Evolutionary conservation across 2,329 filamentous ascomycete genomes (phyloP).

Genomic region (Xylaria polymorpha): DNA sequence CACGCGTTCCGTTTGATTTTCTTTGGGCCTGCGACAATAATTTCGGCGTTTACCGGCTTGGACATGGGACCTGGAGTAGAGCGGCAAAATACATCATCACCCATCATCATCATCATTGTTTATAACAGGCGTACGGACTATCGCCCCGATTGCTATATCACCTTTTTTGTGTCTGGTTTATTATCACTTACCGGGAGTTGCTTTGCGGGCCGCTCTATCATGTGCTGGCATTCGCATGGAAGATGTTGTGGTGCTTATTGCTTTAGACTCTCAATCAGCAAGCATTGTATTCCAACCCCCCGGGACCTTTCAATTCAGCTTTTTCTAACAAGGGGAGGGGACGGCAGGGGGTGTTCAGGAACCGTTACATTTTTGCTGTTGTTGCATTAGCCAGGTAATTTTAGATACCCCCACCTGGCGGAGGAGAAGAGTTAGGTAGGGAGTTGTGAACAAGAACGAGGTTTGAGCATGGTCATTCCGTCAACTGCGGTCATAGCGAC

Average conservation of each 20-base stretch:
- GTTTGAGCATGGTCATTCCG: not conserved
- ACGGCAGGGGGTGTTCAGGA: constrained; percentile 35
- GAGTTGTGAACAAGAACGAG: constrained; percentile 29
- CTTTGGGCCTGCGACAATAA: constrained; percentile 37
- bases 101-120: constrained; percentile 31
- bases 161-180: constrained; percentile 30
- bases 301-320: constrained; percentile 13
- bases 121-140: constrained; percentile 32
- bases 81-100: constrained; percentile 38
- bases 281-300: constrained; percentile 7
- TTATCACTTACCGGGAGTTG: constrained; percentile 13
- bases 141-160: constrained; percentile 42
- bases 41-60: constrained; percentile 45
- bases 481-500: not conserved
- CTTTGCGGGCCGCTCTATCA: constrained; percentile 7
- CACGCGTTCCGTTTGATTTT: constrained; percentile 11
- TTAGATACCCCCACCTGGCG: constrained; percentile 47
- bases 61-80: constrained; percentile 44
- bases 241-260: not conserved
- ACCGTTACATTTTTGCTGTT: constrained; percentile 15
- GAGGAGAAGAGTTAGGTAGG: constrained; percentile 33
- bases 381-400: constrained; percentile 45
- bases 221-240: not conserved
- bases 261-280: constrained; percentile 13
- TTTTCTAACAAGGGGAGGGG: constrained; percentile 23